These are phyloP conservation scores for Euryodendron excelsum DNA, from an alignment of 148 eudicot genomes.

Conservation along the genomic window DNA sequence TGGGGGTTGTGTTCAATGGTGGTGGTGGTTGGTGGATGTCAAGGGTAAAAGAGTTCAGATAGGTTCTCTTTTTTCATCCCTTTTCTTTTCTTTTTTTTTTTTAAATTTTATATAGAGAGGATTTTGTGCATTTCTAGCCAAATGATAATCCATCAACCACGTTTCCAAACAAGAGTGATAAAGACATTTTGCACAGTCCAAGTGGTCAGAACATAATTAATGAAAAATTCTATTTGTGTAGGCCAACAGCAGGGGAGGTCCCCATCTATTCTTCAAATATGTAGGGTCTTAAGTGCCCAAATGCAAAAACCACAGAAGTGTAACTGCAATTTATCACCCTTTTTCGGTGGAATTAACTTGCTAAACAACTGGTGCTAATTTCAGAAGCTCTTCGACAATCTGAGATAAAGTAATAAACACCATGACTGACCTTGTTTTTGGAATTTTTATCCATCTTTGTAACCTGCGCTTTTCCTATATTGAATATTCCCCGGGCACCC, in stretches of 20 bases:
- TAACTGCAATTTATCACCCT: background rate
- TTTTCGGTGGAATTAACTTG: background rate
- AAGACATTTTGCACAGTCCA: conserved; percentile 3
- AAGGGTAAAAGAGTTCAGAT: no score
- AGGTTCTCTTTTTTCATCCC: no score
- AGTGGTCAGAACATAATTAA: background rate
- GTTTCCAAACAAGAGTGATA: background rate
- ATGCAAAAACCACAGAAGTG: background rate
- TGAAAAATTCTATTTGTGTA: background rate
- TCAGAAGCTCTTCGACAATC: background rate
- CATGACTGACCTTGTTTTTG: conserved; percentile 44
- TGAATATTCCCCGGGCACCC: conserved; percentile 51
- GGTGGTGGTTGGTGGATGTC: no score
- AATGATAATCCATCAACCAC: background rate
- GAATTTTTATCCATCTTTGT: conserved; percentile 52
- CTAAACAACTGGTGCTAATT: background rate
- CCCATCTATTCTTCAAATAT: background rate
- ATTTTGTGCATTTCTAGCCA: background rate
- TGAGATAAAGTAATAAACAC: background rate
- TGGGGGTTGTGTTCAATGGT: no score
- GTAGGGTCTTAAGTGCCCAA: background rate
- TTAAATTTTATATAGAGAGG: no score
- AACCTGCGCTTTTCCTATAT: conserved; percentile 46
- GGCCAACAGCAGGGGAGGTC: background rate
- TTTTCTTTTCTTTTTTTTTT: no score